Percentiles rank a stretch among this genome's conserved stretches.
These are phyloP conservation scores for Salvia hispanica DNA, from an alignment of 257 asterid genomes.

Conservation along the genomic window DNA sequence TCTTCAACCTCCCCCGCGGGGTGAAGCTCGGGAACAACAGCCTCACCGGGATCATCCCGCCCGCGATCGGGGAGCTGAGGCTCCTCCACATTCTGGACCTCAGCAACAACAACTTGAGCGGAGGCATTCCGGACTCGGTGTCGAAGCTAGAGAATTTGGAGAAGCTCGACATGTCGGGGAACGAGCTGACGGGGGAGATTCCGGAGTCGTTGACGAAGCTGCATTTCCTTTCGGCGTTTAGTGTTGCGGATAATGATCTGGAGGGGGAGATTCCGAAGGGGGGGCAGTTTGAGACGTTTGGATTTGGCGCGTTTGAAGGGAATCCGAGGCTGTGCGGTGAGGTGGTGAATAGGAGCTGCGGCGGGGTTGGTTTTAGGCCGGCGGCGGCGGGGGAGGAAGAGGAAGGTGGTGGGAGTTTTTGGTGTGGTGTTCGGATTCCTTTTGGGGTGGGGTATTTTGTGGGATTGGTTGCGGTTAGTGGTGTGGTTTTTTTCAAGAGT, in stretches of 20 bases:
- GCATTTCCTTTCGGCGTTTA: slow-evolving; percentile 53
- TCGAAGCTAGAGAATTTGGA: slow-evolving; percentile 44
- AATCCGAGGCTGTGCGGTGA: slow-evolving; percentile 54
- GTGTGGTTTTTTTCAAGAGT: too few species aligned
- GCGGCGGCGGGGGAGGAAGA: too few species aligned
- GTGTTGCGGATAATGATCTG: slow-evolving; percentile 54
- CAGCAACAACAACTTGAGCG: slow-evolving; percentile 41
- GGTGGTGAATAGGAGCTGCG: slow-evolving; percentile 31
- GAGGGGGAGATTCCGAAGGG: slow-evolving; percentile 53
- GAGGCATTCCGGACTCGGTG: slow-evolving; percentile 46
- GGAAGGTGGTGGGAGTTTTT: too few species aligned
- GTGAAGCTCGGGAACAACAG: slow-evolving; percentile 49
- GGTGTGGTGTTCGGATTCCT: too few species aligned
- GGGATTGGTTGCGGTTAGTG: too few species aligned
- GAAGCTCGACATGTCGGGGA: slow-evolving; percentile 48
- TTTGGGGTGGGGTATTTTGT: too few species aligned
- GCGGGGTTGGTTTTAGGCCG: not conserved
- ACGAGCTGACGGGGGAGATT: slow-evolving; percentile 46
- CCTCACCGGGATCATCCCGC: slow-evolving; percentile 53
- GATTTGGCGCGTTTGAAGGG: slow-evolving; percentile 43
- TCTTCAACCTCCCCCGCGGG: slow-evolving; percentile 53
- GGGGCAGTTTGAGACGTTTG: slow-evolving; percentile 55
- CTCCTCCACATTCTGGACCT: slow-evolving; percentile 50
- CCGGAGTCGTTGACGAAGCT: slow-evolving; percentile 44
- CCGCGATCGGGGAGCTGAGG: slow-evolving; percentile 45